Evolutionary conservation across 2,329 filamentous ascomycete genomes (phyloP).

Genomic region (Mycosphaerelloides madeirae): DNA sequence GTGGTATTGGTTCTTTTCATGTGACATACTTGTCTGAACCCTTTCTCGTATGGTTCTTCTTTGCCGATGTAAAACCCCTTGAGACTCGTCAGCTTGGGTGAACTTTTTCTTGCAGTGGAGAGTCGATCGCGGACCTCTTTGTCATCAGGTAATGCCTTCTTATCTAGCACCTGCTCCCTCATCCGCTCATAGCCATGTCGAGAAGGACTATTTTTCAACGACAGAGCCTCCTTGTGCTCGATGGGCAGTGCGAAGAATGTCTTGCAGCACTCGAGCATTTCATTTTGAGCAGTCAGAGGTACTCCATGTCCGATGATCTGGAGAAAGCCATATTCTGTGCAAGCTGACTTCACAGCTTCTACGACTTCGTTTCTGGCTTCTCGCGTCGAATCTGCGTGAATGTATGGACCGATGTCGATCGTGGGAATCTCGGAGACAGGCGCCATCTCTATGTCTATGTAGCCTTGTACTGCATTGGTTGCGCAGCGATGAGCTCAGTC

Average conservation of each 20-base stretch:
- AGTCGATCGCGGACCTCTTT: conserved; percentile 16
- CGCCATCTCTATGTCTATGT: conserved; percentile 1
- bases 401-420: conserved; percentile 40
- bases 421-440: conserved; percentile 30
- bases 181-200: conserved; percentile 17
- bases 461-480: neutral
- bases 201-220: conserved; percentile 20
- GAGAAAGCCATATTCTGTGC: conserved; percentile 40
- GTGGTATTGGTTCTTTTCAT: neutral
- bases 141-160: conserved; percentile 17
- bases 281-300: conserved; percentile 22
- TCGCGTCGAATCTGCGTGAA: conserved; percentile 23
- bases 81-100: neutral
- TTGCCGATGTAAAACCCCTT: conserved; percentile 30
- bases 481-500: too few relatives aligned
- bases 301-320: conserved; percentile 42
- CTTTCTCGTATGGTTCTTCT: conserved; percentile 22
- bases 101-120: neutral
- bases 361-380: conserved; percentile 38
- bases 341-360: conserved; percentile 39
- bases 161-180: conserved; percentile 14
- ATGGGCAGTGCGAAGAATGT: conserved; percentile 18
- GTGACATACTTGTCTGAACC: conserved; percentile 28
- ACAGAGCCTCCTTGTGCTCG: conserved; percentile 18
- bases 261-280: conserved; percentile 16